phyloP scores from a whole-genome alignment of 345 rosid species.

The Eucalyptus sp. region DNA sequence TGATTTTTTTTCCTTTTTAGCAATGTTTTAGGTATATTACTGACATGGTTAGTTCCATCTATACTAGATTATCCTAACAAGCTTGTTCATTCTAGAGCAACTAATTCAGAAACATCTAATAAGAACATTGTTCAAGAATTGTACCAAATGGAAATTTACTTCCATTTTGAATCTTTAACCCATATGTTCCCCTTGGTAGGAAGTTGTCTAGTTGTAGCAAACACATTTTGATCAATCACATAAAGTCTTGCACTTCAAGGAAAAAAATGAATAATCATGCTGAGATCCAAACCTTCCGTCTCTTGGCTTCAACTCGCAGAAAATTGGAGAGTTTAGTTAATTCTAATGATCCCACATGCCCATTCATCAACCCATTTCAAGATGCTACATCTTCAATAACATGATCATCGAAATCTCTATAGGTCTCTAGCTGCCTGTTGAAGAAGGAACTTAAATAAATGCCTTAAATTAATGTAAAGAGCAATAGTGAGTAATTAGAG shows the following conservation, averaged over 20 bases:
- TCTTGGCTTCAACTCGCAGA: slow-evolving; percentile 30
- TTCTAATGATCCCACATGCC: slow-evolving; percentile 1
- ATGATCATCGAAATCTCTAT: slow-evolving; percentile 70
- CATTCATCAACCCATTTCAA: slow-evolving; percentile 3
- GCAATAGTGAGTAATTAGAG: not conserved
- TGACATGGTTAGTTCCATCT: not conserved
- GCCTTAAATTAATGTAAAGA: not conserved
- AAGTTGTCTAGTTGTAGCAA: not conserved
- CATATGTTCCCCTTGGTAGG: not conserved
- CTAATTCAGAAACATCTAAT: not conserved
- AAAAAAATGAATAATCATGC: not conserved
- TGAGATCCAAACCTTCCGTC: slow-evolving; percentile 34
- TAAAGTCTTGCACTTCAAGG: not conserved
- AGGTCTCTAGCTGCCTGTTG: slow-evolving; percentile 61
- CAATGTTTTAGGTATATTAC: not conserved
- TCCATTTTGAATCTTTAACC: not conserved
- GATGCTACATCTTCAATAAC: slow-evolving; percentile 20
- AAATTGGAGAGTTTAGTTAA: slow-evolving; percentile 35
- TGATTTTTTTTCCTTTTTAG: not conserved
- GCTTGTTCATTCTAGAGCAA: not conserved
- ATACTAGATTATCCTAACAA: not conserved
- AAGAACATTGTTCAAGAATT: not conserved
- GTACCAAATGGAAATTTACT: not conserved
- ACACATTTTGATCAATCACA: not conserved
- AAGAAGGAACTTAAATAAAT: not conserved